phyloP scores from a whole-genome alignment of 371 early-diverging fungal genomes.

The Choanephora cucurbitarum region DNA sequence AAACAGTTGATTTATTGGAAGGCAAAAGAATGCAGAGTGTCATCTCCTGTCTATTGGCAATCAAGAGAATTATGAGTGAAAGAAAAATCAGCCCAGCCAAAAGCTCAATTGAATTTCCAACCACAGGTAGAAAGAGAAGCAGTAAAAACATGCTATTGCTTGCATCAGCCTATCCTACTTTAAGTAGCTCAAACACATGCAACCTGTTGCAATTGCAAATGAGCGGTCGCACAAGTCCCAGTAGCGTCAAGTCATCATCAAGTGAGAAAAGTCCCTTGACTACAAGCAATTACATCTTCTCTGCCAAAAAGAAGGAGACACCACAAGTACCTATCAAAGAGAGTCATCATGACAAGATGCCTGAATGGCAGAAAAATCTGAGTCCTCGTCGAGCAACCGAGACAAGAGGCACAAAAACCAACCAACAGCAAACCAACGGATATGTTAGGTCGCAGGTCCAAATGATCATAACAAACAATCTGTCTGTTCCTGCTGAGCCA shows the following conservation, averaged over 20 bases:
- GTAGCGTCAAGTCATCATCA: background rate
- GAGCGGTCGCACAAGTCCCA: conserved; percentile 1
- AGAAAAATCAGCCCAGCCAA: conserved; percentile 16
- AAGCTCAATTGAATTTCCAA: background rate
- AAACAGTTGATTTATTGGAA: conserved; percentile 92
- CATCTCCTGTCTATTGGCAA: conserved; percentile 21
- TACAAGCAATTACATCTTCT: background rate
- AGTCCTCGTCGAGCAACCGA: too few species aligned
- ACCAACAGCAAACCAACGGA: background rate
- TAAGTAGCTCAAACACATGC: background rate
- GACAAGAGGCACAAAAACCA: background rate
- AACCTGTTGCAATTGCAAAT: background rate
- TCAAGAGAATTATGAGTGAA: conserved; percentile 25
- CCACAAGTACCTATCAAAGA: too few species aligned
- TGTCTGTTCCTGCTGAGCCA: background rate
- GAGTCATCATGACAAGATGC: too few species aligned
- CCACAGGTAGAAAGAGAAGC: conserved; percentile 2
- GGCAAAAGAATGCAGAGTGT: conserved; percentile 83
- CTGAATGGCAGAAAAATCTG: too few species aligned
- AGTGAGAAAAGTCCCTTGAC: background rate
- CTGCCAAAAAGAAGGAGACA: background rate
- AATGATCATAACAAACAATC: conserved; percentile 13
- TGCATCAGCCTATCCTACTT: background rate
- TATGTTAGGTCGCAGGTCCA: conserved; percentile 21
- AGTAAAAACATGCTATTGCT: background rate